Evolutionary conservation across 1,284 basidiomycete species (phyloP), one percentile per base, ranked within the genome.

Genomic region (Leucoagaricus sp.): DNA sequence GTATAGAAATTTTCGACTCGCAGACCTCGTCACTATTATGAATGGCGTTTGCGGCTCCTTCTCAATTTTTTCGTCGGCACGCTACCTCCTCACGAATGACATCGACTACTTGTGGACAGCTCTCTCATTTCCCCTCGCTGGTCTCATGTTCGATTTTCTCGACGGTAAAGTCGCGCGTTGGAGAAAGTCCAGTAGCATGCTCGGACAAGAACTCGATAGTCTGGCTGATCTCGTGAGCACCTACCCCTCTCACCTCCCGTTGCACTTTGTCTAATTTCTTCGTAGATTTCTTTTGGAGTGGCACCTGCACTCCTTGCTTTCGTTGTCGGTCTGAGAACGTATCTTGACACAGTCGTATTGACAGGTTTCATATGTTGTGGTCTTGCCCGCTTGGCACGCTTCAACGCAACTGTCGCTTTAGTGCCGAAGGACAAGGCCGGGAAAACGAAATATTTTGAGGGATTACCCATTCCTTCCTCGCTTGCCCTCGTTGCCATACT

Each of bases 11-110:
- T 99, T 99, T 72, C 94, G 96, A 58, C 85, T 99, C 33, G 96
- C 96, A 64, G 96, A 99, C 76, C 84, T 97, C 45, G 94, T 99
- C 67, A 99, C 96, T n/a, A 94, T 99, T 63, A 96, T 97, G 89
- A 99, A 99, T 70, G 97, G 97, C 40, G 93, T 99, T 71, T 99
- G 97, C 75, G 97, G 97, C 58, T 93, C 93, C 13, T 90, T 98
- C 65, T 98, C 96, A 40, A 82, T 99, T 63, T 96, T 96, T 72
- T 95, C 91, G 34, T 96, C 93, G 7, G 94, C 91, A 38, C 87
- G 89, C 58, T 96, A 96, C 74, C 81, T 96, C 61, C 67, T 93
- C 53, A 91, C 91, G 26, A 86, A 89, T 62, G 93, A 99, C 71
- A 81, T 84, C 59, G 83, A 85, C 62, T 86, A 88, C 72, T 78